phyloP scores from a whole-genome alignment of 2,329 filamentous ascomycete genomes.

The Cercospora sojina region DNA sequence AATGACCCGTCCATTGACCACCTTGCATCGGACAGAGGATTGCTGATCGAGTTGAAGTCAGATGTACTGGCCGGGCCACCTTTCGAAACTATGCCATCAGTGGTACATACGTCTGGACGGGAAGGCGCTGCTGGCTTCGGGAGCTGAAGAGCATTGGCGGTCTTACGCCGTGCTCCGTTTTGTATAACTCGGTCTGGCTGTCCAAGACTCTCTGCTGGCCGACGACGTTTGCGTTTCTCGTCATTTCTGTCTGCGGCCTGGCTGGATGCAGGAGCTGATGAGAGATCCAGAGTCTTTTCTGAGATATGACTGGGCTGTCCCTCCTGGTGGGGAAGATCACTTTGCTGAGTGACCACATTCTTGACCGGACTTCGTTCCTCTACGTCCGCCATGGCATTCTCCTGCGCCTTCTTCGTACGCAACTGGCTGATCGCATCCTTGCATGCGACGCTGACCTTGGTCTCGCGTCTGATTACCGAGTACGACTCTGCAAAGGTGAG shows the following conservation, averaged over 20 bases:
- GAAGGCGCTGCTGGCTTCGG: background rate
- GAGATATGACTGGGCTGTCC: no score
- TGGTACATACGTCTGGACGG: background rate
- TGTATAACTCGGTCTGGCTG: background rate
- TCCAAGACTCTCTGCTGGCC: background rate
- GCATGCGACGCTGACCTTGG: background rate
- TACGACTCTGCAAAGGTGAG: background rate
- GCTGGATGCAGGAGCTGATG: background rate
- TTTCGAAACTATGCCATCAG: background rate
- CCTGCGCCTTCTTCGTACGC: background rate
- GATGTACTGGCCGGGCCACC: no score
- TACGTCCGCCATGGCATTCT: background rate
- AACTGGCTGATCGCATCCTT: background rate
- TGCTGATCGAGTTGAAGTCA: background rate
- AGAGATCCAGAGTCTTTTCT: background rate
- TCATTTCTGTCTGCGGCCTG: background rate
- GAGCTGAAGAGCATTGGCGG: background rate
- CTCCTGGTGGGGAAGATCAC: no score
- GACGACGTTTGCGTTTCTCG: background rate
- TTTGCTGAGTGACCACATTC: no score
- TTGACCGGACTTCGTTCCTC: background rate
- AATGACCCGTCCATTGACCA: no score
- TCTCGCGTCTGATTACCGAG: background rate
- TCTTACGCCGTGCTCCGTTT: background rate
- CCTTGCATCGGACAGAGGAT: background rate